phyloP scores from a whole-genome alignment of 352 stramenopile genomes.

The Globisporangium nodosum region DNA sequence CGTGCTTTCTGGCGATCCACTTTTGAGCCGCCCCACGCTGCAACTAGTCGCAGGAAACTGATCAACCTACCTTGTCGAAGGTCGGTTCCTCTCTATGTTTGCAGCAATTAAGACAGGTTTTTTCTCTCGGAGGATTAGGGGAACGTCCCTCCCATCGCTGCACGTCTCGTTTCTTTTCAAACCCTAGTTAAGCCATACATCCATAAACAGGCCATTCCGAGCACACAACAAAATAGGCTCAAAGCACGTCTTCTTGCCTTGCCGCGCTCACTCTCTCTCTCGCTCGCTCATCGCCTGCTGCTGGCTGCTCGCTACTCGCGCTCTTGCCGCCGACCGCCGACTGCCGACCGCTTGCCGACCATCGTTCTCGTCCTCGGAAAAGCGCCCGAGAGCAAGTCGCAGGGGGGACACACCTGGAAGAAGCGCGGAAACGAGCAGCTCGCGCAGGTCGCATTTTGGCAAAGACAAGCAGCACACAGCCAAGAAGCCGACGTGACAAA shows the following conservation, averaged over 20 bases:
- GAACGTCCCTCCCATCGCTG: background rate
- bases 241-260: background rate
- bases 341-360: background rate
- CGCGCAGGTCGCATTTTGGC: background rate
- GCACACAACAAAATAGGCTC: background rate
- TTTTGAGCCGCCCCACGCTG: background rate
- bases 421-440: background rate
- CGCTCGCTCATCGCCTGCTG: background rate
- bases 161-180: slow-evolving; percentile 3
- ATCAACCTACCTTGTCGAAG: background rate
- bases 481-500: no score
- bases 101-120: background rate
- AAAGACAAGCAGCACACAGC: background rate
- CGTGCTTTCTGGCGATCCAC: background rate
- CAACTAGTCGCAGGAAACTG: background rate
- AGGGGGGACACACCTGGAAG: background rate
- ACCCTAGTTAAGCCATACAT: background rate
- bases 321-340: background rate
- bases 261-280: background rate
- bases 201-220: background rate
- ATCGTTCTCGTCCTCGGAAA: background rate
- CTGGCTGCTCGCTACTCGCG: background rate
- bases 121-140: background rate
- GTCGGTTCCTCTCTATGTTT: background rate
- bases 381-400: background rate